Conservation (phyloP, 805 yeast genomes). For the Gaillardinia entomophila region DNA sequence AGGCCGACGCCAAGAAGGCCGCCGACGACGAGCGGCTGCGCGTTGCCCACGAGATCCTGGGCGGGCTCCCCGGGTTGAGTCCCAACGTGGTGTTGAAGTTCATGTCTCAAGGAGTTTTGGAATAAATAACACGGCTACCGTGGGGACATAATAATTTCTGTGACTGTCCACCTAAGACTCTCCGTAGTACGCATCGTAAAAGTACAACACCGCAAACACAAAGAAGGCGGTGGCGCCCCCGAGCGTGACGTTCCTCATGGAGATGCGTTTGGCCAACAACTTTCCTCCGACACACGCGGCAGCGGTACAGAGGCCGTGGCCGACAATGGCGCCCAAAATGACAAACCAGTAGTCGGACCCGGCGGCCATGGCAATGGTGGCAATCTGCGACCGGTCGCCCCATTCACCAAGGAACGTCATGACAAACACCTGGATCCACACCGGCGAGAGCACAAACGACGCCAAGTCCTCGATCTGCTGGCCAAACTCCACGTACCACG, state of each 20-base stretch:
- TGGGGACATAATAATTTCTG: too few relatives aligned
- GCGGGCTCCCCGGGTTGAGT: conserved; percentile 20
- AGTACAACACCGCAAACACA: conserved; percentile 73
- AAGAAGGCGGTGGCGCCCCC: conserved; percentile 89
- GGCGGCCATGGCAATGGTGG: conserved; percentile 98
- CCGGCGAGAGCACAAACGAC: conserved; percentile 68
- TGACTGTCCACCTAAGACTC: too few relatives aligned
- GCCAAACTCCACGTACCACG: conserved; percentile 22
- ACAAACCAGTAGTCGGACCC: conserved; percentile 89
- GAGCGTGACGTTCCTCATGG: conserved; percentile 86
- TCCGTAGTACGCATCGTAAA: conserved; percentile 54
- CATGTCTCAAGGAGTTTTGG: conserved; percentile 30
- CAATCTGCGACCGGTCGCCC: conserved; percentile 98
- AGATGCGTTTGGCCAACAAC: conserved; percentile 79
- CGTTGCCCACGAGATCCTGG: conserved; percentile 20
- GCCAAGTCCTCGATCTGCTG: conserved; percentile 50
- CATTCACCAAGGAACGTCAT: conserved; percentile 98
- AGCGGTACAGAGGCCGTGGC: conserved; percentile 83
- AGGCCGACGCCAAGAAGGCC: conserved; percentile 14
- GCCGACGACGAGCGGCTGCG: conserved; percentile 12
- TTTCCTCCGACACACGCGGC: conserved; percentile 95
- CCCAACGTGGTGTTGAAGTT: conserved; percentile 34
- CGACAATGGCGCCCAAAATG: conserved; percentile 81
- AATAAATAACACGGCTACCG: not conserved
- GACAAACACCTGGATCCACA: conserved; percentile 88